A percentile compares a stretch with the other conserved stretches of the same genome.
Conservation (phyloP, 2,329 filamentous ascomycete genomes). For the Penicillium vulpinum region DNA sequence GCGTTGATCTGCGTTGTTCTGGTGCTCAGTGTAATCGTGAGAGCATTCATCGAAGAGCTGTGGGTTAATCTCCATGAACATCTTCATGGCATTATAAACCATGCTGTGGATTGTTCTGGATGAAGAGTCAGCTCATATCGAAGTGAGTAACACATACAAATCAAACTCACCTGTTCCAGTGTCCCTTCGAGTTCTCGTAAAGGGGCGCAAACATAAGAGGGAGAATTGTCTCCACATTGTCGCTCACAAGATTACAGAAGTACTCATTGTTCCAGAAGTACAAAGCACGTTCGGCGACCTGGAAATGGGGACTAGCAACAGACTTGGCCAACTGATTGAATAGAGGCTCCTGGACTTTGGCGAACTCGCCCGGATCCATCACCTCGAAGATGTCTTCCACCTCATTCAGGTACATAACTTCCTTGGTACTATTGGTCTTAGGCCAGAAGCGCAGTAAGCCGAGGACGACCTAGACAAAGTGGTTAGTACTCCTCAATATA, state of each 20-base stretch:
- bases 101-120: slow-evolving; percentile 94
- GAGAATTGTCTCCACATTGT: slow-evolving; percentile 97
- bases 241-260: slow-evolving; percentile 98
- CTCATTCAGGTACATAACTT: slow-evolving; percentile 99
- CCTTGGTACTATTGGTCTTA: slow-evolving; percentile 98
- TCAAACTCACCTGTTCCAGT: slow-evolving; percentile 85
- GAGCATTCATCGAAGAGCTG: slow-evolving; percentile 98
- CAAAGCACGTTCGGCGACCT: slow-evolving; percentile 92
- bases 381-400: slow-evolving; percentile 99
- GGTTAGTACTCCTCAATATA: background rate
- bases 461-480: slow-evolving; percentile 72
- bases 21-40: slow-evolving; percentile 94
- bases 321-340: slow-evolving; percentile 98
- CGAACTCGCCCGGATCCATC: slow-evolving; percentile 98
- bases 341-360: slow-evolving; percentile 95
- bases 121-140: slow-evolving; percentile 26
- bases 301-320: slow-evolving; percentile 96
- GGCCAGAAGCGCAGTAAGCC: slow-evolving; percentile 96
- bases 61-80: slow-evolving; percentile 99
- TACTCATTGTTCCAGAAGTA: slow-evolving; percentile 99
- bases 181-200: slow-evolving; percentile 98
- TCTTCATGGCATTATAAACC: slow-evolving; percentile 99
- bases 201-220: slow-evolving; percentile 99
- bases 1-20: slow-evolving; percentile 84
- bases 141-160: background rate